Conservation (phyloP, 2,329 filamentous ascomycete species). For the Aspergillus neoniger region DNA sequence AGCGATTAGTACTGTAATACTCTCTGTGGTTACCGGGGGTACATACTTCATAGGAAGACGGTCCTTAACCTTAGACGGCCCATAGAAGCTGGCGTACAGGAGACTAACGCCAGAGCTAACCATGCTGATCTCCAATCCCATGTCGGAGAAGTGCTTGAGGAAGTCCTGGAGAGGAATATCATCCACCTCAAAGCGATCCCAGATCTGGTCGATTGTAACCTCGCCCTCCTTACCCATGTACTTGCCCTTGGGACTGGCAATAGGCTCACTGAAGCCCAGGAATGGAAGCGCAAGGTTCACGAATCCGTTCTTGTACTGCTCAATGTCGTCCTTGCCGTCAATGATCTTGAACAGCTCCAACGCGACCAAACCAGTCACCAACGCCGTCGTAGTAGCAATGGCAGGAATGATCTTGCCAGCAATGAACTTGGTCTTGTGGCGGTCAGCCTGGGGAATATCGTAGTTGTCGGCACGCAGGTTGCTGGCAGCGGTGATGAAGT, state of each 20-base stretch:
- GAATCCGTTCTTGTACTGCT: slow-evolving; percentile 99
- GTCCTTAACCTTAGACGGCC: slow-evolving; percentile 78
- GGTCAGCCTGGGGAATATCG: slow-evolving; percentile 88
- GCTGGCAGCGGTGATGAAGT: slow-evolving; percentile 97
- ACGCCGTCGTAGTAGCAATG: slow-evolving; percentile 93
- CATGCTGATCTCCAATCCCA: slow-evolving; percentile 84
- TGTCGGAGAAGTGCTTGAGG: slow-evolving; percentile 75
- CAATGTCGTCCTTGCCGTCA: slow-evolving; percentile 92
- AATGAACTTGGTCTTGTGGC: slow-evolving; percentile 99
- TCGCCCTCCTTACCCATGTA: slow-evolving; percentile 77
- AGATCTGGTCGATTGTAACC: slow-evolving; percentile 89
- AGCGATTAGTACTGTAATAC: slow-evolving; percentile 29
- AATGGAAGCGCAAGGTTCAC: slow-evolving; percentile 95
- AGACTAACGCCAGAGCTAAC: slow-evolving; percentile 96
- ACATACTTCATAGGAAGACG: slow-evolving; percentile 70
- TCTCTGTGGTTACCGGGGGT: not conserved
- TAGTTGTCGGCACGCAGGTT: slow-evolving; percentile 98
- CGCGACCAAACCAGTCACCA: slow-evolving; percentile 90
- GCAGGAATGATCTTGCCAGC: slow-evolving; percentile 99
- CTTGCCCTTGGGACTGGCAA: slow-evolving; percentile 87
- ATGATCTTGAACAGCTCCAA: slow-evolving; percentile 95
- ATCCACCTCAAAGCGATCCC: slow-evolving; percentile 92
- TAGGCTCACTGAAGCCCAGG: slow-evolving; percentile 97
- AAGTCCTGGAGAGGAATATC: slow-evolving; percentile 85
- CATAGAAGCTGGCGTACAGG: slow-evolving; percentile 92